phyloP scores from a whole-genome alignment of 1,284 basidiomycete species.

The Polyporus tsugae region DNA sequence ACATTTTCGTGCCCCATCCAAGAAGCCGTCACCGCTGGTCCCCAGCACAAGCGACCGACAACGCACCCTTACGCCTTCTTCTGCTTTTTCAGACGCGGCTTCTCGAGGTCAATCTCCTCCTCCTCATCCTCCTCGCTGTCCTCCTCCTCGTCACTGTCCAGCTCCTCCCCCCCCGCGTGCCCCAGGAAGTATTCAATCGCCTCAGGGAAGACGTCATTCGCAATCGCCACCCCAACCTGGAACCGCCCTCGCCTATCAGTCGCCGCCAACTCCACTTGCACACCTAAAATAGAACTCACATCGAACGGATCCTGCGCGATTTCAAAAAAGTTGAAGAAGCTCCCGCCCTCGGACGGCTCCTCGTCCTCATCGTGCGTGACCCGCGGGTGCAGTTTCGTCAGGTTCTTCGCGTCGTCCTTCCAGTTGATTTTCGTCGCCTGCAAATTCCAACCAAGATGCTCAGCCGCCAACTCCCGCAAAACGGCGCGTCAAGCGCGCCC shows the following conservation, averaged over 20 bases:
- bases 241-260: constrained; percentile 26
- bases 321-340: constrained; percentile 91
- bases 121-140: constrained; percentile 74
- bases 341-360: constrained; percentile 74
- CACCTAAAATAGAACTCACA: constrained; percentile 52
- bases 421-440: constrained; percentile 78
- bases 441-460: constrained; percentile 1
- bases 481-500: neutral
- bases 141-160: constrained; percentile 70
- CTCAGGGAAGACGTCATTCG: constrained; percentile 80
- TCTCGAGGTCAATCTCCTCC: constrained; percentile 85
- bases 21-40: neutral
- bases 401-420: constrained; percentile 81
- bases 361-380: constrained; percentile 64
- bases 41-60: constrained; percentile 1
- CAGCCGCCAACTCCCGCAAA: neutral
- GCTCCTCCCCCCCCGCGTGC: constrained; percentile 60
- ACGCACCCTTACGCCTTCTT: constrained; percentile 56
- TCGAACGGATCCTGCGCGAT: constrained; percentile 68
- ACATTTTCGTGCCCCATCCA: constrained; percentile 6
- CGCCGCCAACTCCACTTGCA: neutral
- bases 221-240: constrained; percentile 75
- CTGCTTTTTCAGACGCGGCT: constrained; percentile 77
- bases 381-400: constrained; percentile 82
- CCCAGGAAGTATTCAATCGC: constrained; percentile 83